These are phyloP conservation scores for Barbatosphaeria neglecta DNA, from an alignment of 495 filamentous ascomycete genomes.

Conservation along the genomic window DNA sequence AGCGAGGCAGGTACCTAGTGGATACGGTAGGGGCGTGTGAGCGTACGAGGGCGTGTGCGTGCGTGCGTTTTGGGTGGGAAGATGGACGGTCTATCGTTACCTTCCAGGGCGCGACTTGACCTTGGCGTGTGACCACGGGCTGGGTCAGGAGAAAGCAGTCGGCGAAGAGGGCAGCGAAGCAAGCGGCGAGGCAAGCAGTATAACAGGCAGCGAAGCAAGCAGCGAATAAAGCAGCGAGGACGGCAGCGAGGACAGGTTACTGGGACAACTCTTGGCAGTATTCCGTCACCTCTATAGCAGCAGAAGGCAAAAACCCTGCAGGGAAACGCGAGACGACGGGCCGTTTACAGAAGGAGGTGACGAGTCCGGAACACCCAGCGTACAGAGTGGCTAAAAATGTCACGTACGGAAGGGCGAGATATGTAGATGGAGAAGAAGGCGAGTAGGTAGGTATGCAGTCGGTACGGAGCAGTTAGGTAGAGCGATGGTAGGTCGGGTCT, in stretches of 20 bases:
- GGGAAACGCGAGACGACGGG: constrained; percentile 11
- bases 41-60: background rate
- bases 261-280: constrained; percentile 25
- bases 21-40: background rate
- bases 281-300: constrained; percentile 20
- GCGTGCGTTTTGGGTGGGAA: background rate
- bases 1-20: background rate
- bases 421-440: constrained; percentile 9
- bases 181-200: no score
- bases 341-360: constrained; percentile 8
- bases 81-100: background rate
- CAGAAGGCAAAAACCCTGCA: constrained; percentile 16
- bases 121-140: background rate
- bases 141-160: background rate
- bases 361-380: constrained; percentile 11
- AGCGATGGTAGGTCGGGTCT: constrained; percentile 4
- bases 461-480: no score
- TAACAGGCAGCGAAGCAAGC: no score
- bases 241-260: no score
- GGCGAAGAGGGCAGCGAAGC: constrained; percentile 9
- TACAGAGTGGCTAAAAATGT: constrained; percentile 12
- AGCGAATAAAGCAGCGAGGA: constrained; percentile 8
- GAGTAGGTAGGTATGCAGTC: no score
- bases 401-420: constrained; percentile 1
- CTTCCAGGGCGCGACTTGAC: background rate